Base-by-base conservation (phyloP, 306 rosid genomes). In the Alnus glutinosa region DNA sequence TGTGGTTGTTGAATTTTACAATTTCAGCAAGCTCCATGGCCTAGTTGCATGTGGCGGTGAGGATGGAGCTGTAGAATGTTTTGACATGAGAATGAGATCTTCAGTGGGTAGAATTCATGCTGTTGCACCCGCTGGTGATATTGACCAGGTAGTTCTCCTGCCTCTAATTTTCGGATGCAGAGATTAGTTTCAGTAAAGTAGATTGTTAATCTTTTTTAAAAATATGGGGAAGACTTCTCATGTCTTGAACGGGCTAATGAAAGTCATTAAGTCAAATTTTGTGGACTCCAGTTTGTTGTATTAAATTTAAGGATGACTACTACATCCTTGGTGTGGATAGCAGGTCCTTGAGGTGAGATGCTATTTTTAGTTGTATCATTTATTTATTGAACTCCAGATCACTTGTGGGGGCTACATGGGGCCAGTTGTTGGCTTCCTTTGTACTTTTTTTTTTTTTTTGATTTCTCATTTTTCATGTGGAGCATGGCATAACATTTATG, bases 11-110 rank as follows among this genome's bases (percentile, higher is more conserved):
- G n/a, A 73, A 46, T 71, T 61, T 71, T 66, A 51, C 62, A 78
- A 85, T 88, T 86, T 80, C 85, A 95, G 98, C 90, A 90, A 95
- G 85, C 47, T 89, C 74, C 98, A 92, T 82, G 98, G 98, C 69
- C 71, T 95, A 77, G 88, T 95, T 88, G 97, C 97, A 68, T 92
- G 98, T 79, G 98, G 98, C 11, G 98, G 98, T 48, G 98, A 91
- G 66, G 98, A 95, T 84, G 98, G 98, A 55, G 93, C 91, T 37
- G 91, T 95, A 63, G 98, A 95, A 83, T 92, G 98, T 85, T 92
- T 95, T 84, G 98, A 95, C 87, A 78, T 79, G 82, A 91, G 98
- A 55, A 84, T 77, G 71, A 92, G 88, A 84, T 90, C 96, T 83
- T 91, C 98, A 47, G 85, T 87, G 85, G 98, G 97, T 77, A 92